These are phyloP conservation scores for Lachancea cidri DNA, from an alignment of 805 yeast genomes.

Conservation along the genomic window DNA sequence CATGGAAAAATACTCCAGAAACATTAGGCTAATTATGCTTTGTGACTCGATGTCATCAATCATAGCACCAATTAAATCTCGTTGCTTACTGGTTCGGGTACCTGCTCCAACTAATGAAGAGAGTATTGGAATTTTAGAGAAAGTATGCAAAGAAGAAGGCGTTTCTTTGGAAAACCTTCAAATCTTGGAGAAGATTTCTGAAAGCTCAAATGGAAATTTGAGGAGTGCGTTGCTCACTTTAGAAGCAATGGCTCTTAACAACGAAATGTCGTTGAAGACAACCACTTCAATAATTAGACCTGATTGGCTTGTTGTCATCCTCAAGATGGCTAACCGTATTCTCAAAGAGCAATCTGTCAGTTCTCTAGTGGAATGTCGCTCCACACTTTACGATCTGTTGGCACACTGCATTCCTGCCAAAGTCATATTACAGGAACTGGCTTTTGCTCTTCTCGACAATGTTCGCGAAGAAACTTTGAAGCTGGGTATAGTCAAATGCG, in stretches of 20 bases:
- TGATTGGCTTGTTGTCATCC: constrained; percentile 87
- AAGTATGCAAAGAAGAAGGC: constrained; percentile 55
- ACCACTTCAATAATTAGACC: constrained; percentile 56
- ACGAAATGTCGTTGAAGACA: constrained; percentile 42
- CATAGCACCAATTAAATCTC: constrained; percentile 88
- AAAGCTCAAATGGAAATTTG: constrained; percentile 60
- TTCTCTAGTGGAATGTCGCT: constrained; percentile 49
- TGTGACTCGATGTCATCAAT: constrained; percentile 89
- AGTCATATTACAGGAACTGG: constrained; percentile 61
- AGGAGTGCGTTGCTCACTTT: constrained; percentile 72
- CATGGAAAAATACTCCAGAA: constrained; percentile 90
- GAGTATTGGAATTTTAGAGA: constrained; percentile 47
- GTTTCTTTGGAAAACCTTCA: constrained; percentile 37
- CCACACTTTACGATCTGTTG: constrained; percentile 72
- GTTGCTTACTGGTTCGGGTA: constrained; percentile 82
- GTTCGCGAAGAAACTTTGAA: constrained; percentile 32
- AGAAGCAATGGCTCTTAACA: constrained; percentile 76
- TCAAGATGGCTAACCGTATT: constrained; percentile 56
- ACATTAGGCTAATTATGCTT: constrained; percentile 75
- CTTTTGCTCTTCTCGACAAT: constrained; percentile 40
- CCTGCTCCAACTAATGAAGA: constrained; percentile 72
- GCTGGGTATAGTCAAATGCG: constrained; percentile 48
- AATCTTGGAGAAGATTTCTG: constrained; percentile 49
- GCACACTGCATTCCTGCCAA: constrained; percentile 93
- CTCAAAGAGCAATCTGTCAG: constrained; percentile 60